Evolutionary conservation across 345 rosid genomes (phyloP), one percentile per base, ranked within the genome.

Genomic region (Eucalyptus curtisii): DNA sequence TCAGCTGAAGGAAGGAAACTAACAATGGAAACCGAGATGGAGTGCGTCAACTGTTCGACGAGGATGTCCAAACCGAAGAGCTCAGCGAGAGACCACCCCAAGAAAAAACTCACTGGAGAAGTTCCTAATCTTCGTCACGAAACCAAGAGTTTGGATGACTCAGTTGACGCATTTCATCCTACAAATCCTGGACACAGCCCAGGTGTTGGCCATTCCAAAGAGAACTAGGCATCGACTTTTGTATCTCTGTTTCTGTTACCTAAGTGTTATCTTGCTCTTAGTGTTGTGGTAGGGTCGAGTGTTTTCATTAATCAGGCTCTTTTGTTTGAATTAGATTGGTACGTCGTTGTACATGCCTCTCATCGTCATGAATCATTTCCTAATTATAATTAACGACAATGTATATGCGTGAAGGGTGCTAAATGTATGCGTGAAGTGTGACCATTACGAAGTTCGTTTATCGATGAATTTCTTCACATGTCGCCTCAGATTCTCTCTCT

Each of bases 131-230:
- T 42, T 57, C 52, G n/a, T 40, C 50, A 24, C n/a, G 6, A 24
- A 37, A 40, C 31, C 20, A 87, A 44, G 48, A 45, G 48, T 17
- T 22, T 42, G n/a, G 66, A 87, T 3, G 91, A 53, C 24, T n/a
- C 30, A 25, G 64, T 88, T 61, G 92, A 93, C 30, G 96, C 92
- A 33, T 92, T 92, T 89, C 93, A 93, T 13, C 95, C 95, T 31
- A 94, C 96, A 45, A 86, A 90, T 7, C 96, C 96, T 4, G 96
- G 95, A 59, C 94, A 94, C 86, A 94, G 96, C 88, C 96, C 96
- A 11, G 96, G 94, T 10, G 94, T 94, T 20, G 97, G 97, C 64
- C 97, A 95, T 89, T 93, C 90, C 57, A 27, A 42, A 85, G 89
- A 85, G 44, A 86, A 90, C 88, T 90, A 91, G 91, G 87, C 57